phyloP scores from a whole-genome alignment of 176 grass and related monocot species.

The Oryza officinalis region DNA sequence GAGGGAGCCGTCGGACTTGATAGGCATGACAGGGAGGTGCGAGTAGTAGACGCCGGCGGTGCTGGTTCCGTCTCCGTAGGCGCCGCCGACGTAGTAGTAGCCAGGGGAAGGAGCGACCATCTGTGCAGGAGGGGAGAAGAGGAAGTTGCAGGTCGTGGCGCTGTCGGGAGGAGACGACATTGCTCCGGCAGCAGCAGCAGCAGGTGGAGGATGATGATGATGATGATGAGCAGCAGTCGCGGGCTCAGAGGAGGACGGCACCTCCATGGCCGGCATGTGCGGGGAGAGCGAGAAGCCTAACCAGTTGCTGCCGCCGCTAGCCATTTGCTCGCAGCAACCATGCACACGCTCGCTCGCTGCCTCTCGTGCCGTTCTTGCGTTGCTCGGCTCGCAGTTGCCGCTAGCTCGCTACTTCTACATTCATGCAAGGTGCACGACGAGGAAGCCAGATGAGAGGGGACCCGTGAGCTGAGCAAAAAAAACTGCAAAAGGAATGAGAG shows the following conservation, averaged over 20 bases:
- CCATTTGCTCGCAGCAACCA: constrained; percentile 54
- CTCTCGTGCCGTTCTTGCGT: background rate
- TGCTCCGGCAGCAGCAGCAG: constrained; percentile 14
- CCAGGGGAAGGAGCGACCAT: constrained; percentile 42
- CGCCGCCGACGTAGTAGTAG: constrained; percentile 63
- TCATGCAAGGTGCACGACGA: constrained; percentile 9
- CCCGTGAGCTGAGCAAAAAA: constrained; percentile 36
- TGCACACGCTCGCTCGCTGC: constrained; percentile 11
- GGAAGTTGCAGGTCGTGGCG: constrained; percentile 51
- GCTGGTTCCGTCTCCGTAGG: constrained; percentile 56
- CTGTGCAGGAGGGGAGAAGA: constrained; percentile 52
- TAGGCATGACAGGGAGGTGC: constrained; percentile 58
- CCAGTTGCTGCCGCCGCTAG: constrained; percentile 66
- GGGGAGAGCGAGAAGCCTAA: constrained; percentile 91
- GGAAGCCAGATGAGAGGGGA: background rate
- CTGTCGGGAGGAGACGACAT: constrained; percentile 32
- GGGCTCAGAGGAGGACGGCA: constrained; percentile 37
- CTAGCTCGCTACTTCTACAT: background rate
- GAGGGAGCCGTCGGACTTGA: constrained; percentile 81
- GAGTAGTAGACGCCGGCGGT: constrained; percentile 65
- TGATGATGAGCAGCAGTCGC: constrained; percentile 16
- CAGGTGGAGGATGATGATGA: constrained; percentile 2
- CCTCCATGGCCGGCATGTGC: constrained; percentile 55
- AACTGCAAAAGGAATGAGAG: constrained; percentile 35
- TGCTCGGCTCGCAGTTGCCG: background rate